Conservation (phyloP, 164 flowering plant species). For the Amborella trichopoda region DNA sequence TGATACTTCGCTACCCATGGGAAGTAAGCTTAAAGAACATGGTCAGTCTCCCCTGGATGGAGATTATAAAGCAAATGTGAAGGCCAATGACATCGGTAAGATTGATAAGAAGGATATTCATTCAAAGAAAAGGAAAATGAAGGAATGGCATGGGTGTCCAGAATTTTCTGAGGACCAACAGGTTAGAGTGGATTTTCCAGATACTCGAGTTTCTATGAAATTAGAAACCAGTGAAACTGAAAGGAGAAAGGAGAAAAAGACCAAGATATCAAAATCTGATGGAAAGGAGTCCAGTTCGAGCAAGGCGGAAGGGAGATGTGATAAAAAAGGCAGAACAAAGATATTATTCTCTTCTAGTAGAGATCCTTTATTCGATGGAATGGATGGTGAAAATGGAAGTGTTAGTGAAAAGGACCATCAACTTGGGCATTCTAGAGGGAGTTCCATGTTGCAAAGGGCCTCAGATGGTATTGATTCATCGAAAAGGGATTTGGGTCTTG, state of each 20-base stretch:
- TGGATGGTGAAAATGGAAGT: constrained; percentile 11
- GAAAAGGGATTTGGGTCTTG: constrained; percentile 37
- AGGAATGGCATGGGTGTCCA: constrained; percentile 27
- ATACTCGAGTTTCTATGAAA: constrained; percentile 9
- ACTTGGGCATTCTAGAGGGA: constrained; percentile 14
- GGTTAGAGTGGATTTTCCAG: constrained; percentile 8
- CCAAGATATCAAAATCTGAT: constrained; percentile 16
- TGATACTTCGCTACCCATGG: constrained; percentile 7
- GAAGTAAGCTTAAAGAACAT: constrained; percentile 19
- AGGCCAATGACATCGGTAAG: constrained; percentile 12
- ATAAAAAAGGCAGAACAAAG: constrained; percentile 13
- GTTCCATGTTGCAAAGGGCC: constrained; percentile 15
- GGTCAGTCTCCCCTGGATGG: constrained; percentile 16
- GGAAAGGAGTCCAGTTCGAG: constrained; percentile 18
- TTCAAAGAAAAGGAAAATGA: constrained; percentile 47
- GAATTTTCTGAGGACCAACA: constrained; percentile 7
- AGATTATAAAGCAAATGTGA: constrained; percentile 6
- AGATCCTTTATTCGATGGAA: constrained; percentile 11
- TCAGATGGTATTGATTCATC: constrained; percentile 30
- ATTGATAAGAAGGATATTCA: constrained; percentile 13
- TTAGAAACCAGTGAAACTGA: constrained; percentile 26
- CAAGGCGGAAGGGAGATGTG: constrained; percentile 17
- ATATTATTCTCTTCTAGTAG: constrained; percentile 9
- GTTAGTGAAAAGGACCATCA: constrained; percentile 17
- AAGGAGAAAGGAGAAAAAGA: constrained; percentile 24